Evolutionary conservation across 257 asterid genomes (phyloP).

Genomic region (Solanum bukasovii): DNA sequence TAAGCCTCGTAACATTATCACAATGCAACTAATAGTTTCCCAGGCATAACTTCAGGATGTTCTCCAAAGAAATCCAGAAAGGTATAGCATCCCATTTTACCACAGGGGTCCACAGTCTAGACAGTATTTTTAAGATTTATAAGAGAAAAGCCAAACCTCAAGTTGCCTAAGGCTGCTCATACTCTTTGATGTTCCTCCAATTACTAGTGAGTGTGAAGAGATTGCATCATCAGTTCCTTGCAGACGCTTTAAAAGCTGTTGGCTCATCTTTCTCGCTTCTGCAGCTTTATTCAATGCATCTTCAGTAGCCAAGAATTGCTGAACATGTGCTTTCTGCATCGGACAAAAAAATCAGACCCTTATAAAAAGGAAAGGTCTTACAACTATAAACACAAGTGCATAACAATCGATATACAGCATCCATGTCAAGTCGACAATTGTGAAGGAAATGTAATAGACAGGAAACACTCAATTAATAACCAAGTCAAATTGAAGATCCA

Average conservation of each 20-base stretch:
- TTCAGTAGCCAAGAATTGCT: conserved; percentile 97
- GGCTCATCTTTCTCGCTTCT: conserved; percentile 82
- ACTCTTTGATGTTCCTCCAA: conserved; percentile 63
- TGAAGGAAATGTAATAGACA: background rate
- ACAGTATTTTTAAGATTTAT: background rate
- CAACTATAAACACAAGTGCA: background rate
- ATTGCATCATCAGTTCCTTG: conserved; percentile 76
- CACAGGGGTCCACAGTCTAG: background rate
- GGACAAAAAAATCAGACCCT: background rate
- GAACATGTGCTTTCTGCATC: conserved; percentile 91
- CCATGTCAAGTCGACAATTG: background rate
- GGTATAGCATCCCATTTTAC: background rate
- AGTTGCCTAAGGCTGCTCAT: conserved; percentile 99
- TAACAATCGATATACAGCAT: background rate
- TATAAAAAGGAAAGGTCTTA: background rate
- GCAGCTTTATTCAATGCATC: conserved; percentile 95
- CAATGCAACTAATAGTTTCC: background rate
- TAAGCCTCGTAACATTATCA: background rate
- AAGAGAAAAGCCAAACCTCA: conserved; percentile 44
- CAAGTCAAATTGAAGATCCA: background rate
- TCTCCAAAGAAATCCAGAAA: background rate
- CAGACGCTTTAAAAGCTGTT: conserved; percentile 70
- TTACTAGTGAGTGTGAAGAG: conserved; percentile 55
- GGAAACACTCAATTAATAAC: background rate
- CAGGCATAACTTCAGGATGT: background rate